Base-by-base conservation (phyloP, 306 rosid genomes). In the Hippophae tibetana region DNA sequence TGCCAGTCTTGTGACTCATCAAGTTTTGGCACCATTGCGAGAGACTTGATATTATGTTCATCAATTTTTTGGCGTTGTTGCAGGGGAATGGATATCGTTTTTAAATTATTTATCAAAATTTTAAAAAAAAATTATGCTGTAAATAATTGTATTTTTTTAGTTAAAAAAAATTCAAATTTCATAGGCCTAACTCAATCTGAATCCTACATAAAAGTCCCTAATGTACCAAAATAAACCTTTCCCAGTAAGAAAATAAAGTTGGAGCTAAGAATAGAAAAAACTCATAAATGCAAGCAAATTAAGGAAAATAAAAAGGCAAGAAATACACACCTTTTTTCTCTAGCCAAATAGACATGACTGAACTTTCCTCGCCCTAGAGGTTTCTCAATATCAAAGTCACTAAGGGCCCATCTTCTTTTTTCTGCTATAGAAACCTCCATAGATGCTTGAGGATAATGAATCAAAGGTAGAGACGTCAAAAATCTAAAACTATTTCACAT, bases 341-440 rank as follows among this genome's bases (percentile, higher is more conserved):
- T 93, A 45, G 99, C 99, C 74, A 93, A 70, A 77, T 93, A 93
- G 76, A 93, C 99, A 43, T 93, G 99, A n/a, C 97, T 95, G 44
- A 93, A 93, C 85, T 93, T 93, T 8, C 99, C 99, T 60, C 95
- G 78, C 57, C 99, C 97, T 3, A 93, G 97, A 54, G 99, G 97
- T 44, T 89, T 93, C 57, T 97, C 99, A 10, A 93, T 84, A 47
- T 93, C 99, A 23, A 93, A 93, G 73, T 93, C 99, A 47, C 77
- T 79, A 8, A 89, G 89, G 42, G 86, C 85, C 99, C 99, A 93
- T 59, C 99, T 83, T 63, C 66, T 83, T 42, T 79, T 83, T 71
- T 84, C 97, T 66, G 56, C 80, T 60, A 79, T 78, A 23, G 90
- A 80, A 62, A 43, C 82, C 78, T 88, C 86, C 51, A 72, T 68